Evolutionary conservation across 306 rosid species (phyloP).

Genomic region (Mimosa bimucronata): DNA sequence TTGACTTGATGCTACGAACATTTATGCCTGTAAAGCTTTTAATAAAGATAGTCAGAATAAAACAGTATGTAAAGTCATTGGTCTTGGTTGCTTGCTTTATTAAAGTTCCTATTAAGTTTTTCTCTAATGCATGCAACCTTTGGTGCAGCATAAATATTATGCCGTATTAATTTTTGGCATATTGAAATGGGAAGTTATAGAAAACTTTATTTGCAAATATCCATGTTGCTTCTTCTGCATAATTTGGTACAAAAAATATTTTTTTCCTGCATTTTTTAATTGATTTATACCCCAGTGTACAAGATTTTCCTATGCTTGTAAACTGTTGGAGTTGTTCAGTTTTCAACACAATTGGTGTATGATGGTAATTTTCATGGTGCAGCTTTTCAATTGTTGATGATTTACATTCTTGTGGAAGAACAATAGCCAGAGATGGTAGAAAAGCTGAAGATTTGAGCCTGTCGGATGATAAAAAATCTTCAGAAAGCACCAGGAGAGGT

Average conservation of each 20-base stretch:
- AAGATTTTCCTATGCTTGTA: slow-evolving; percentile 24
- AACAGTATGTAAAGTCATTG: not conserved
- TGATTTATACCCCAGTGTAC: slow-evolving; percentile 17
- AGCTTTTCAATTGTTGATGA: slow-evolving; percentile 54
- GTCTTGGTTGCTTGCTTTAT: not conserved
- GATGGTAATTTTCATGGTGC: slow-evolving; percentile 35
- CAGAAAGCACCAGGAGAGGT: slow-evolving; percentile 68
- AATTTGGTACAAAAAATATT: too few species aligned
- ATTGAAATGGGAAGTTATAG: not conserved
- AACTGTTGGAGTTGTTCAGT: slow-evolving; percentile 7
- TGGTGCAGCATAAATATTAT: slow-evolving; percentile 2
- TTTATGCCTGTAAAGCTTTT: not conserved
- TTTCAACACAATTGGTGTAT: slow-evolving; percentile 30
- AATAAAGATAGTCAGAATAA: not conserved
- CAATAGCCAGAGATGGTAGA: slow-evolving; percentile 36
- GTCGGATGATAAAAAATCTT: slow-evolving; percentile 51
- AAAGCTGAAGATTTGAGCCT: slow-evolving; percentile 51
- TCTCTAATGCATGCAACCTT: not conserved
- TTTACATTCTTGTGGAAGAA: slow-evolving; percentile 43
- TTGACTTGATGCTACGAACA: not conserved
- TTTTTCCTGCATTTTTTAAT: not conserved
- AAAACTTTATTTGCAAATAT: too few species aligned
- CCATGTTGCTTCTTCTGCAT: too few species aligned
- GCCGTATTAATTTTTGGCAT: not conserved
- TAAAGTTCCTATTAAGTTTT: not conserved